phyloP scores from a whole-genome alignment of 805 yeast genomes.

The Sungouiella thailandica region DNA sequence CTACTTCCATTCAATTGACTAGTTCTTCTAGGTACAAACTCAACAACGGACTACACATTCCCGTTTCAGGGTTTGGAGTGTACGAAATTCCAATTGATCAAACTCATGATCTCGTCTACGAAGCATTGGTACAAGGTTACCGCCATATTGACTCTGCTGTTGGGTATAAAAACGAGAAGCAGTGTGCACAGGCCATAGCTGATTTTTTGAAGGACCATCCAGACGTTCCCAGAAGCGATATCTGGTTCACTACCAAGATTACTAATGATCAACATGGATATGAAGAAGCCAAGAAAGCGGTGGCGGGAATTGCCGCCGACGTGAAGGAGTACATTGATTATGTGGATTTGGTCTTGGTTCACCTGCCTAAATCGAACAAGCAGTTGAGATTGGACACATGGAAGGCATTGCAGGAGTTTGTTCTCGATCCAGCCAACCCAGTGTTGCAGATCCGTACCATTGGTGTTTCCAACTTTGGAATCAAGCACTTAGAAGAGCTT shows the following conservation, averaged over 20 bases:
- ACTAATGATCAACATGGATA: conserved; percentile 35
- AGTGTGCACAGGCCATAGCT: conserved; percentile 55
- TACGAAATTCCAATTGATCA: conserved; percentile 37
- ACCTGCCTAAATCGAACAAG: conserved; percentile 45
- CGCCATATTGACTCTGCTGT: conserved; percentile 74
- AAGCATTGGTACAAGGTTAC: conserved; percentile 62
- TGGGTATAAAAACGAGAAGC: conserved; percentile 58
- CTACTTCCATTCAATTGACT: conserved; percentile 31
- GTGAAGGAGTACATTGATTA: conserved; percentile 38
- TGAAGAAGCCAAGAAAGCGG: conserved; percentile 51
- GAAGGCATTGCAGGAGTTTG: conserved; percentile 71
- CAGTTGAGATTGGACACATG: conserved; percentile 55
- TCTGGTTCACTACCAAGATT: conserved; percentile 36
- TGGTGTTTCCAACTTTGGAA: conserved; percentile 77
- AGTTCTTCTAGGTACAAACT: conserved; percentile 37
- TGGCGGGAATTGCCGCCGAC: conserved; percentile 47
- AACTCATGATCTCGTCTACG: conserved; percentile 42
- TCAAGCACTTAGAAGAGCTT: conserved; percentile 54
- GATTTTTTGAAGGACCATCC: conserved; percentile 46
- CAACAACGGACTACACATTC: conserved; percentile 52
- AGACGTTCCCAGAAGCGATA: conserved; percentile 23
- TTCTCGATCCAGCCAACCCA: conserved; percentile 42
- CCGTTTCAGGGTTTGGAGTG: conserved; percentile 55
- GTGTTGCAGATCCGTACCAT: conserved; percentile 56
- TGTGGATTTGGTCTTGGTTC: conserved; percentile 41